These are phyloP conservation scores for Porcisia deanei DNA, from an alignment of 208 protist genomes.

Conservation along the genomic window DNA sequence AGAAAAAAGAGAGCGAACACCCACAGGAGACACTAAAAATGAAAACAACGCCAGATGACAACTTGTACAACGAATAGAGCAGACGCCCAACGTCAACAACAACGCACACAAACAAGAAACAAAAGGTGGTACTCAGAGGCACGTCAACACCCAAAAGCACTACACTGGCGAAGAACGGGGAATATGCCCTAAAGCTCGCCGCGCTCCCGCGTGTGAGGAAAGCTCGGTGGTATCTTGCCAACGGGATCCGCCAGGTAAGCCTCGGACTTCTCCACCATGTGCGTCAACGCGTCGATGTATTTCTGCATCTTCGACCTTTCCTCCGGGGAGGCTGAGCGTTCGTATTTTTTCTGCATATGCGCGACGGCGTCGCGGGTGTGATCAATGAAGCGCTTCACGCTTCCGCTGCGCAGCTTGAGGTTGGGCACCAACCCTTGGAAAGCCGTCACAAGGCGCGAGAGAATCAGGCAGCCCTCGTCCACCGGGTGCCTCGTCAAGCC, in stretches of 20 bases:
- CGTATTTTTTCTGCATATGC: constrained; percentile 22
- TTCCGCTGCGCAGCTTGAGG: constrained; percentile 28
- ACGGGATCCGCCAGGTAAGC: constrained; percentile 30
- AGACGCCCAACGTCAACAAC: background rate
- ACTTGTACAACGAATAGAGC: background rate
- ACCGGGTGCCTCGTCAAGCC: constrained; percentile 34
- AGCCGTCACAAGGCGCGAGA: constrained; percentile 27
- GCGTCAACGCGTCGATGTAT: constrained; percentile 32
- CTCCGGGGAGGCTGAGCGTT: constrained; percentile 20
- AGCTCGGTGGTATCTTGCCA: constrained; percentile 30
- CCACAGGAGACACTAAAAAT: background rate
- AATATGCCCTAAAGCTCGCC: constrained; percentile 3
- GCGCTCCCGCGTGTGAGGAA: constrained; percentile 12
- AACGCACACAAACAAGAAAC: background rate
- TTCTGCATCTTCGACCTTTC: constrained; percentile 30
- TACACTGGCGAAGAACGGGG: background rate
- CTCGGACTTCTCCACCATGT: constrained; percentile 30
- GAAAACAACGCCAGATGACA: background rate
- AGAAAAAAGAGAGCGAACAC: constrained; percentile 12
- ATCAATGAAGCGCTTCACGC: constrained; percentile 35
- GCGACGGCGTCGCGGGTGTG: constrained; percentile 25
- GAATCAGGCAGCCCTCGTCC: constrained; percentile 37
- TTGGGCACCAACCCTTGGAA: constrained; percentile 27
- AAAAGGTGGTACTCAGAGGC: background rate
- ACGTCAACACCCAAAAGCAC: no score